These are phyloP conservation scores for Aethionema arabicum DNA, from an alignment of 345 rosid species.

Conservation along the genomic window DNA sequence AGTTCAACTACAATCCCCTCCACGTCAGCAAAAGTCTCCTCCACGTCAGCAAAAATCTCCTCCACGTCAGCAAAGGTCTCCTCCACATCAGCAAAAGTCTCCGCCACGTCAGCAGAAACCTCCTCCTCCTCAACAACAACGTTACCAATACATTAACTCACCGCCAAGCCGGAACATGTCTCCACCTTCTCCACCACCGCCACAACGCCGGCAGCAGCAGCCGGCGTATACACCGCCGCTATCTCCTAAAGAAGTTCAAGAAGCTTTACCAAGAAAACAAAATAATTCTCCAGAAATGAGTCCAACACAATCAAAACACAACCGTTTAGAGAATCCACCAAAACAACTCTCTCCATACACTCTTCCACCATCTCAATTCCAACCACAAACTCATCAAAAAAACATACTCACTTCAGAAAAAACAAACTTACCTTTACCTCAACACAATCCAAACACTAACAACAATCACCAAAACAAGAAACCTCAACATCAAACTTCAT, in stretches of 20 bases:
- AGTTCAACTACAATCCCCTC: background rate
- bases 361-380: constrained; percentile 67
- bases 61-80: constrained; percentile 28
- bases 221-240: constrained; percentile 36
- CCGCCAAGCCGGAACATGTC: constrained; percentile 36
- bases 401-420: constrained; percentile 52
- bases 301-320: constrained; percentile 21
- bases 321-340: constrained; percentile 33
- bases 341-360: constrained; percentile 70
- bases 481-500: constrained; percentile 32
- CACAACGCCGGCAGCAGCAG: constrained; percentile 8
- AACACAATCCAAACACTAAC: constrained; percentile 21
- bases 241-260: constrained; percentile 33
- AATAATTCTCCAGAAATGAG: constrained; percentile 40
- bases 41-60: constrained; percentile 24
- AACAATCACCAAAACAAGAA: constrained; percentile 26
- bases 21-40: background rate
- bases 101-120: constrained; percentile 32
- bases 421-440: constrained; percentile 19
- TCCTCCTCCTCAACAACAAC: background rate
- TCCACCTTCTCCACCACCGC: constrained; percentile 26
- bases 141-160: background rate
- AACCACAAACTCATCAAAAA: constrained; percentile 51
- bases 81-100: constrained; percentile 22
- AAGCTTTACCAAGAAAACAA: constrained; percentile 32